Conservation (phyloP, 352 stramenopile species). For the Pythium volutum region DNA sequence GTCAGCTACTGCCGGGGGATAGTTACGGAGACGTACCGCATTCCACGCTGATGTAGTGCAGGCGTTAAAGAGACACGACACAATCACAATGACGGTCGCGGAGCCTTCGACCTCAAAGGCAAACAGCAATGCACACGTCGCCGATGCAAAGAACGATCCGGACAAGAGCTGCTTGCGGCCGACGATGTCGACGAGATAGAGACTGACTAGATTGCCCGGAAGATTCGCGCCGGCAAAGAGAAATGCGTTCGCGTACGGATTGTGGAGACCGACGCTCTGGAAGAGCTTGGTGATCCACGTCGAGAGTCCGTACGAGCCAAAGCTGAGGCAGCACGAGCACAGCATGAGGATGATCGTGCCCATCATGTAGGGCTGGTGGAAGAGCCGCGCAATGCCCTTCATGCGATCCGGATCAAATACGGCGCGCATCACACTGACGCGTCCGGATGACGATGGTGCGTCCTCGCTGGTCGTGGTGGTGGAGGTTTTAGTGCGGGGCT, state of each 20-base stretch:
- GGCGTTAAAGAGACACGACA: conserved; percentile 90
- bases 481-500: conserved; percentile 8
- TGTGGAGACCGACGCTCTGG: conserved; percentile 76
- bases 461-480: background rate
- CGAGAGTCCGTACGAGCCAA: conserved; percentile 91
- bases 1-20: background rate
- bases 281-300: conserved; percentile 95
- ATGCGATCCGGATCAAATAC: conserved; percentile 66
- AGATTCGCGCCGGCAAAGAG: conserved; percentile 90
- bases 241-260: conserved; percentile 92
- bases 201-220: conserved; percentile 87
- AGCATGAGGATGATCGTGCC: conserved; percentile 67
- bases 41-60: conserved; percentile 91
- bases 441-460: conserved; percentile 24
- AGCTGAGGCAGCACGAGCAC: conserved; percentile 70
- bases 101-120: conserved; percentile 70
- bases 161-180: conserved; percentile 70
- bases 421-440: conserved; percentile 56
- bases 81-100: conserved; percentile 72
- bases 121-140: conserved; percentile 68
- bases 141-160: conserved; percentile 63
- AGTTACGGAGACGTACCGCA: conserved; percentile 37
- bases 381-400: conserved; percentile 43
- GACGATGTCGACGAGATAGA: conserved; percentile 70
- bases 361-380: conserved; percentile 36